Percentiles rank a stretch among this genome's conserved stretches.
Evolutionary conservation across 2,329 filamentous ascomycete species (phyloP).

Genomic region (Metarhizium brunneum): DNA sequence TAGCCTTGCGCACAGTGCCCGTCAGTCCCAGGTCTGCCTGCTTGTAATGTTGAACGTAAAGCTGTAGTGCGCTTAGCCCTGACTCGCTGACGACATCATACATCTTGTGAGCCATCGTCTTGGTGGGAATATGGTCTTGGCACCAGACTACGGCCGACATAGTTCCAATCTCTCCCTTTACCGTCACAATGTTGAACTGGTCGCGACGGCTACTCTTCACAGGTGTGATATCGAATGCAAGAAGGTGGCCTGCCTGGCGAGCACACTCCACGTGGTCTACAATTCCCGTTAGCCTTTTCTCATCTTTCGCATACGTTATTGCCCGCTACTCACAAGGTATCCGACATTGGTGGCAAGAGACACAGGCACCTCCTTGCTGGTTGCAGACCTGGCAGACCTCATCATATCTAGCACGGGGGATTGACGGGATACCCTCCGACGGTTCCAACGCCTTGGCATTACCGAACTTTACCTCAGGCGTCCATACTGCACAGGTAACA

Average conservation of each 20-base stretch:
- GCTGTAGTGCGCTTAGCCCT: conserved; percentile 72
- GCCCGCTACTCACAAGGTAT: conserved; percentile 32
- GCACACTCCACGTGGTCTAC: conserved; percentile 75
- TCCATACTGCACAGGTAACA: conserved; percentile 86
- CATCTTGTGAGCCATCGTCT: conserved; percentile 68
- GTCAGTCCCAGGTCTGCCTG: conserved; percentile 87
- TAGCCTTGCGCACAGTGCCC: conserved; percentile 88
- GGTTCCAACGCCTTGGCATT: conserved; percentile 73
- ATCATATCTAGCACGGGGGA: conserved; percentile 63
- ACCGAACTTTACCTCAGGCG: conserved; percentile 86
- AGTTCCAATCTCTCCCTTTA: conserved; percentile 73
- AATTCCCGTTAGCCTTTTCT: conserved; percentile 6
- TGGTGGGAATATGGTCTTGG: conserved; percentile 70
- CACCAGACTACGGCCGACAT: conserved; percentile 87
- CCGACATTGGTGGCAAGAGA: conserved; percentile 70
- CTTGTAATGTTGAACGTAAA: conserved; percentile 85
- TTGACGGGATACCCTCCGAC: conserved; percentile 81
- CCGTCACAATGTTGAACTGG: conserved; percentile 66
- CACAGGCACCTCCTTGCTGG: conserved; percentile 64
- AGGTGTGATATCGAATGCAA: conserved; percentile 85
- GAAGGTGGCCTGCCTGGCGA: conserved; percentile 67
- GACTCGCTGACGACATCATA: conserved; percentile 62
- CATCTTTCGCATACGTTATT: neutral
- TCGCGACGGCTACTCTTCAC: conserved; percentile 85
- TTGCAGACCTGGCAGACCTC: conserved; percentile 81